Evolutionary conservation across 2,329 filamentous ascomycete species (phyloP).

Genomic region (Epichloe sibirici): DNA sequence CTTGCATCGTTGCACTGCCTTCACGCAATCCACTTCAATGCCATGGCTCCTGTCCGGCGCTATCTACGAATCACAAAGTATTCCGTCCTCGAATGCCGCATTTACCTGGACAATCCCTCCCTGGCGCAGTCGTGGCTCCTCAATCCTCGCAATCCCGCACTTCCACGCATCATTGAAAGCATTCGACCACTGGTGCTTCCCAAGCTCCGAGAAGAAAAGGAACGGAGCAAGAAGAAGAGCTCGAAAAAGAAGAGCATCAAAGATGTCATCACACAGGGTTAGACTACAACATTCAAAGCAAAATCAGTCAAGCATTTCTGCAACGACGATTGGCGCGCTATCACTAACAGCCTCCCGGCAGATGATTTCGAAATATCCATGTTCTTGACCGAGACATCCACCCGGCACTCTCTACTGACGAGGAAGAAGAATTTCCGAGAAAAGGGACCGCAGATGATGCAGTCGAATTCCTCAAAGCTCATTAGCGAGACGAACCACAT

Average conservation of each 20-base stretch:
- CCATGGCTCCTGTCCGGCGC: constrained; percentile 77
- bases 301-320: neutral
- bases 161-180: constrained; percentile 73
- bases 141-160: constrained; percentile 59
- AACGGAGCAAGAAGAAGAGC: constrained; percentile 42
- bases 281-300: neutral
- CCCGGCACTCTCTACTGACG: constrained; percentile 72
- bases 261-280: constrained; percentile 74
- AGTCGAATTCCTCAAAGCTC: constrained; percentile 51
- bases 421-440: constrained; percentile 71
- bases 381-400: constrained; percentile 78
- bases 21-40: neutral
- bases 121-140: constrained; percentile 76
- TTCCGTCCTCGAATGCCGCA: constrained; percentile 90
- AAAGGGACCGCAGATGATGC: constrained; percentile 37
- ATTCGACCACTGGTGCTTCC: constrained; percentile 79
- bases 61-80: constrained; percentile 88
- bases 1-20: neutral
- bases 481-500: constrained; percentile 43
- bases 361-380: constrained; percentile 95
- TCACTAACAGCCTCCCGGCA: constrained; percentile 22
- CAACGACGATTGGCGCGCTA: neutral
- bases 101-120: constrained; percentile 86
- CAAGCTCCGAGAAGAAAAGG: constrained; percentile 80
- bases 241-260: constrained; percentile 75